Percentiles rank a stretch among this genome's conserved stretches.
These are phyloP conservation scores for Aspergillus pseudoviridinutans DNA, from an alignment of 2,329 filamentous ascomycete genomes.

Conservation along the genomic window DNA sequence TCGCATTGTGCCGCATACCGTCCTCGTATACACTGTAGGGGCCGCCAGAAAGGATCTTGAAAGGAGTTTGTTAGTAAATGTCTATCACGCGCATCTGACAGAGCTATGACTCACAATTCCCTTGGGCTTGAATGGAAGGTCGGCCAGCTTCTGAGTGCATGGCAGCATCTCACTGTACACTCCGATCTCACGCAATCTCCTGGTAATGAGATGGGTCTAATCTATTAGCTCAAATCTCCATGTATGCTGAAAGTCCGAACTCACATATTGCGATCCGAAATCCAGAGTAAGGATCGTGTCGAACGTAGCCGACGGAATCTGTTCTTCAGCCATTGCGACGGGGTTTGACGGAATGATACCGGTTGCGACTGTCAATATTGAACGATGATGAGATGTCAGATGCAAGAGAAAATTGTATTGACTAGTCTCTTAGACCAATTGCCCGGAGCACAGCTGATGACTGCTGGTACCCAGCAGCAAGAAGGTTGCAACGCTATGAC, in stretches of 20 bases:
- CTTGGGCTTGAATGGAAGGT: constrained; percentile 74
- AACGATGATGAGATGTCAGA: not conserved
- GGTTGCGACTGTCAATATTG: not conserved
- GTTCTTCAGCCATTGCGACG: constrained; percentile 14
- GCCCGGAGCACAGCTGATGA: not conserved
- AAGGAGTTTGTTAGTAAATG: not conserved
- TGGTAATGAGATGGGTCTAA: constrained; percentile 17
- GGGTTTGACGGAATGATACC: not conserved
- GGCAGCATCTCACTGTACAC: constrained; percentile 86
- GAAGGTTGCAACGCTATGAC: not conserved
- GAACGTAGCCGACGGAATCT: constrained; percentile 34
- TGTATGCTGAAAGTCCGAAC: not conserved
- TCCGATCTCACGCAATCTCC: constrained; percentile 67
- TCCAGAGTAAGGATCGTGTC: constrained; percentile 70
- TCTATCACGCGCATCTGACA: not conserved
- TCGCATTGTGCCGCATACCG: not conserved
- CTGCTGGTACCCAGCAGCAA: not conserved
- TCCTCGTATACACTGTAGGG: constrained; percentile 77
- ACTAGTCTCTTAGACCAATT: not conserved
- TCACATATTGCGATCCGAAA: constrained; percentile 49
- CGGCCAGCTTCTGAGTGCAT: constrained; percentile 74
- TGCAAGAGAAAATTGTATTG: not conserved
- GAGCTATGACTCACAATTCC: constrained; percentile 59
- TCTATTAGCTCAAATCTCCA: not conserved
- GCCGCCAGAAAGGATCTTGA: constrained; percentile 37